Evolutionary conservation across 1,139 yeast species (phyloP), one percentile per base, ranked within the genome.

Genomic region (Insectozyma bohioensis): DNA sequence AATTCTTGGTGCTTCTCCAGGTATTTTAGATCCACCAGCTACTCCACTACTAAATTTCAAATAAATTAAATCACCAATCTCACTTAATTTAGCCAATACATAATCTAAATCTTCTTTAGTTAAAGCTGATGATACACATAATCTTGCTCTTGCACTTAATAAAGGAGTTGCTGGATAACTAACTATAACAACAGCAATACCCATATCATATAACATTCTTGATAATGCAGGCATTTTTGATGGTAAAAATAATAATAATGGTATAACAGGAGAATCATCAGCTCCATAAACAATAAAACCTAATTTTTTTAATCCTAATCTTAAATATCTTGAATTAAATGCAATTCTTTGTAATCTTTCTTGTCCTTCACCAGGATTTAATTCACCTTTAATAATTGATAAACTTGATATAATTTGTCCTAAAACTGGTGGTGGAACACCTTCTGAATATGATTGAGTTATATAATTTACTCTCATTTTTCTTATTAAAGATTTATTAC

Each of bases 81-180:
- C 88, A 50, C 80, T 79, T 50, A 85, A 74, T 49, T 77, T 82
- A 33, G 75, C 71, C 47, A 92, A 72, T 26, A 90, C 74, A 45
- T 78, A 74, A 60, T 92, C 99, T 52, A 90, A 76, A 58, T 92
- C 99, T 49, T 85, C 94, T 61, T 92, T 92, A 18, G 95, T 92
- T 49, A 94, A 72, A 1, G 97, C 86, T 0, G 97, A 72, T 39
- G 95, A 84, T 45, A 94, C 84, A 68, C 99, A 92, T 51, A 92
- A 77, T 58, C 99, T 79, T 16, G 87, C 90, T 63, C 98, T 79
- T 8, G 95, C 86, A 34, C 90, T 78, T 22, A 86, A 81, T 45
- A 92, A 72, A 19, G 97, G 96, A 1, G 98, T 90, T 1, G 98
- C 98, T 7, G 99, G 99, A 55, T 92, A 92, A 18, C 97, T 96